Percentiles rank a stretch among this genome's conserved stretches.
Conservation (phyloP, 164 flowering plant species). For the Tetrastigma voinierianum region DNA sequence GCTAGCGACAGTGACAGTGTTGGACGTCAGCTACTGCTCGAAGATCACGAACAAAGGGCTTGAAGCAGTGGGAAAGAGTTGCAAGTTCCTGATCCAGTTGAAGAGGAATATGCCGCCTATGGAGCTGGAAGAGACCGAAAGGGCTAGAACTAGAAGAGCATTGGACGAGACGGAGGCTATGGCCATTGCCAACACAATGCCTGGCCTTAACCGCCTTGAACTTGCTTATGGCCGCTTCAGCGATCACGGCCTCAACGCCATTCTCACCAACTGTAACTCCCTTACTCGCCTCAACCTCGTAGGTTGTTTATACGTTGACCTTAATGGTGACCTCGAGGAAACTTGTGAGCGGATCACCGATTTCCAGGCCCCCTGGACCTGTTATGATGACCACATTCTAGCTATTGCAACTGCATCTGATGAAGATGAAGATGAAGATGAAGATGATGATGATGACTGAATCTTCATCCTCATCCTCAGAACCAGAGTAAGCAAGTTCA, state of each 20-base stretch:
- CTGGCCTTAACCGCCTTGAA: constrained; percentile 23
- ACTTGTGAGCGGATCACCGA: constrained; percentile 9
- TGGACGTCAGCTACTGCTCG: constrained; percentile 35
- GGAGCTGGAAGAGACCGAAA: neutral
- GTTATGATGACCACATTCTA: constrained; percentile 7
- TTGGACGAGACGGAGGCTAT: constrained; percentile 31
- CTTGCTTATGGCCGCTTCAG: constrained; percentile 25
- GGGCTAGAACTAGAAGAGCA: constrained; percentile 3
- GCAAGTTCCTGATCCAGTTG: constrained; percentile 26
- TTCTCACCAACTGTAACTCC: constrained; percentile 24
- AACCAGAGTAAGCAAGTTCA: too few relatives aligned
- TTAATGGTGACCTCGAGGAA: constrained; percentile 25
- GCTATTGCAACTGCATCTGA: too few relatives aligned
- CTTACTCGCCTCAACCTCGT: constrained; percentile 30
- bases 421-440: too few relatives aligned
- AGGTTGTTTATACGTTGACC: constrained; percentile 27
- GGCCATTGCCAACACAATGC: constrained; percentile 34
- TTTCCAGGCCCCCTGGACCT: constrained; percentile 23
- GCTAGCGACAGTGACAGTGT: constrained; percentile 17
- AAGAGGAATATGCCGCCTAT: constrained; percentile 33
- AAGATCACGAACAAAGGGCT: constrained; percentile 27
- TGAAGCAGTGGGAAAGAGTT: constrained; percentile 21
- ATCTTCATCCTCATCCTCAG: too few relatives aligned
- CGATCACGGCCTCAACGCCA: constrained; percentile 27
- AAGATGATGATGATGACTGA: too few relatives aligned